phyloP scores from a whole-genome alignment of 768 basidiomycete species.

The Russula foetens region DNA sequence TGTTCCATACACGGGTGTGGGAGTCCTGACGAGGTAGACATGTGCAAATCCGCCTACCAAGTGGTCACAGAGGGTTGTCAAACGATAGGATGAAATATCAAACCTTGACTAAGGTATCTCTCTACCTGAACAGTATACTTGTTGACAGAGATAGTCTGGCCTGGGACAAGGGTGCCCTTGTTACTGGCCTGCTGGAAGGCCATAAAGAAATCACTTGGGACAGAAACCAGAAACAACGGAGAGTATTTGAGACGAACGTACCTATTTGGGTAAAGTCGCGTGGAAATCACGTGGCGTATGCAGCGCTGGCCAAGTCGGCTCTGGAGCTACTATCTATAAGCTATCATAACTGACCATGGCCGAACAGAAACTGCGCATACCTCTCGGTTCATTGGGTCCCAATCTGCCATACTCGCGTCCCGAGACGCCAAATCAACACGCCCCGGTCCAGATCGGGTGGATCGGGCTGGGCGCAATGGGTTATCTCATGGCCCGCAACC shows the following conservation, averaged over 20 bases:
- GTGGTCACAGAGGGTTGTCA: conserved; percentile 5
- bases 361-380: neutral
- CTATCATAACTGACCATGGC: conserved; percentile 7
- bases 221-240: conserved; percentile 3
- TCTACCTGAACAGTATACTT: conserved; percentile 89
- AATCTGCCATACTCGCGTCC: conserved; percentile 52
- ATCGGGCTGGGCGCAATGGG: conserved; percentile 62
- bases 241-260: neutral
- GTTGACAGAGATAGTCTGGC: conserved; percentile 85
- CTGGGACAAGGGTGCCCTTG: conserved; percentile 67
- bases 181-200: conserved; percentile 43
- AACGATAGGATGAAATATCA: conserved; percentile 19
- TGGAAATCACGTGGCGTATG: conserved; percentile 2
- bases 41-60: conserved; percentile 89
- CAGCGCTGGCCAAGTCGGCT: no score
- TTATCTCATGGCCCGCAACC: conserved; percentile 68
- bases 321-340: no score
- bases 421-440: conserved; percentile 35
- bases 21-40: conserved; percentile 90
- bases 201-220: conserved; percentile 30
- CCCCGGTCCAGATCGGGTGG: conserved; percentile 38
- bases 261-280: conserved; percentile 11
- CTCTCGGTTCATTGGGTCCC: conserved; percentile 13
- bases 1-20: conserved; percentile 80
- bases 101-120: conserved; percentile 92